Base-by-base conservation (phyloP, 192 early-diverging fungal genomes). In the Coemansia sp. region DNA sequence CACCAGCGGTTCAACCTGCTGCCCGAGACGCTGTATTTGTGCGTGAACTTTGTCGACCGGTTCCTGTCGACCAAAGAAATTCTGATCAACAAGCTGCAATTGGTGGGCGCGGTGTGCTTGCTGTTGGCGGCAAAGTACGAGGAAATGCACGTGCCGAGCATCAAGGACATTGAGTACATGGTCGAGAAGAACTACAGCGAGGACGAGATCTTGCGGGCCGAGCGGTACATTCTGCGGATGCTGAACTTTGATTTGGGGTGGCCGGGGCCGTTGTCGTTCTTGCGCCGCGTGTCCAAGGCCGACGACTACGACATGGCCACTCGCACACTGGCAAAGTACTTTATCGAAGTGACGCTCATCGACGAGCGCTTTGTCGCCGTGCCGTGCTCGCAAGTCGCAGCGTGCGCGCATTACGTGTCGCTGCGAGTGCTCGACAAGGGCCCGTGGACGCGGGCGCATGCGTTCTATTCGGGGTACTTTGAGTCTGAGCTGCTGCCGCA, bases 381-480 rank as follows among this genome's bases (percentile, higher is more conserved):
- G 8, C 85, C 82, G 1, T 69, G 75, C 24, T 82, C 79, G 32
- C 65, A 79, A 59, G 62, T 79, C 0, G 87, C 82, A 0, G 83
- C 85, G 1, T 59, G 76, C 11, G 72, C 80, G 5, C 78, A 82
- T 32, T 75, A 76, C 38, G 56, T 85, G 14, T 66, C 85, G 2
- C 57, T 73, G 52, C 58, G 64, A 4, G 65, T 88, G 25, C 64
- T 86, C 1, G 63, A 59, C 51, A 65, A 79, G 41, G 74, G 69
- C 8, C 54, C 50, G 17, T 86, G 85, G 85, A 63, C 87, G 32
- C 67, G 57, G 1, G 84, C 85, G 37, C 84, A 92, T 25, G 76
- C 69, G 10, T 79, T 83, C 59, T 88, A 86, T 65, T 84, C 90
- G 25, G 91, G 90, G 4, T 94, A 92, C 80, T 71, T 79, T 38